Evolutionary conservation across 345 rosid species (phyloP), one percentile per base, ranked within the genome.

Genomic region (Salix arbutifolia): DNA sequence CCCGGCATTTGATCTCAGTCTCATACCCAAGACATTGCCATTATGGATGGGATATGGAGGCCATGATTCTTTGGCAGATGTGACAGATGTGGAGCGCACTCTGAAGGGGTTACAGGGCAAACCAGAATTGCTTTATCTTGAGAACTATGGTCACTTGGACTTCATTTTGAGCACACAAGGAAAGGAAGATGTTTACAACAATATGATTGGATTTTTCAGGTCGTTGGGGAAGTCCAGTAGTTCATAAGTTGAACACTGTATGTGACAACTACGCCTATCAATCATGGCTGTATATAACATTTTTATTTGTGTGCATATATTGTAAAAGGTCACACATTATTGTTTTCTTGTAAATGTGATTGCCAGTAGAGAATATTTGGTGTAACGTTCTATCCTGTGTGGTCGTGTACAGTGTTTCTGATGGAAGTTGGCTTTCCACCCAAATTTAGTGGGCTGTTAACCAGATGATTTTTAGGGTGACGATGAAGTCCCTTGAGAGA

Each of bases 21-120:
- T 33, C 75, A 87, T 93, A 67, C 97, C 99, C 2, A 79, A 80
- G 80, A 84, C 88, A 33, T 80, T 93, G 82, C 97, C 97, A 42
- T 65, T 95, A 75, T 95, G 97, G 97, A 90, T 93, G 96, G 90
- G 88, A 37, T 90, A 90, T 48, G 99, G 99, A 44, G 99, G 97
- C 44, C 76, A 40, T 40, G 98, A 95, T 78, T 89, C 81, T 28
- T 84, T 95, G 80, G 95, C 97, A 77, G 96, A 93, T 14, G 53
- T 81, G 42, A 82, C n/a, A 8, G 97, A 95, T 80, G 85, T 91
- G 62, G 73, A 91, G 80, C 92, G 56, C 74, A 93, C 96, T 64
- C 86, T 93, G 5, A 70, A 78, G 13, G 89, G 90, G 78, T 76
- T 93, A 80, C 86, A 48, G 30, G 83, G 85, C 3, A 81, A 79